Percentiles rank a stretch among this genome's conserved stretches.
Evolutionary conservation across 495 filamentous ascomycete species (phyloP).

Genomic region (Penicillium dipodomyicola): DNA sequence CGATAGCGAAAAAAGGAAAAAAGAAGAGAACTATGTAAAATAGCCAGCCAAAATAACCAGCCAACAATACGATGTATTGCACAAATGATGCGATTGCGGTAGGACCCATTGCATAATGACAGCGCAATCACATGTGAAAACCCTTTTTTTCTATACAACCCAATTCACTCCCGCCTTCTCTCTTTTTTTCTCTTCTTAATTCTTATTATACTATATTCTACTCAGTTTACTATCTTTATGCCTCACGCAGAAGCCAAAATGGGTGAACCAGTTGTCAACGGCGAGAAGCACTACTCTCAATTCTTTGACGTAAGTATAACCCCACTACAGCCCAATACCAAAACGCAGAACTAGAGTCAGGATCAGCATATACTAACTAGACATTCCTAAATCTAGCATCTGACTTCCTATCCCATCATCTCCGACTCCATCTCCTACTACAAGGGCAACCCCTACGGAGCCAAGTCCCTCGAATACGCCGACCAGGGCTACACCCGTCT

Average conservation of each 20-base stretch:
- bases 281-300: constrained; percentile 62
- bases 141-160: constrained; percentile 19
- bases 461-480: constrained; percentile 71
- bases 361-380: constrained; percentile 6
- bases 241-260: constrained; percentile 46
- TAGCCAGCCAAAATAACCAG: constrained; percentile 3
- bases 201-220: background rate
- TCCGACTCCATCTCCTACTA: constrained; percentile 73
- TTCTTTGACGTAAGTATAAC: constrained; percentile 60
- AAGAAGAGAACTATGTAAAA: background rate
- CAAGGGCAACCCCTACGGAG: constrained; percentile 76
- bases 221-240: constrained; percentile 28
- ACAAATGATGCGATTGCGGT: constrained; percentile 24
- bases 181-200: constrained; percentile 12
- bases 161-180: constrained; percentile 9
- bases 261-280: constrained; percentile 58
- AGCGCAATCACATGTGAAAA: constrained; percentile 34
- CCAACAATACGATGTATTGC: constrained; percentile 14
- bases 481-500: constrained; percentile 64
- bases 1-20: background rate
- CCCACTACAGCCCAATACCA: background rate
- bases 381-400: constrained; percentile 54
- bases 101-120: constrained; percentile 28
- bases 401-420: constrained; percentile 81
- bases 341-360: background rate